phyloP scores from a whole-genome alignment of 768 basidiomycete species.

The Kwoniella pini region DNA sequence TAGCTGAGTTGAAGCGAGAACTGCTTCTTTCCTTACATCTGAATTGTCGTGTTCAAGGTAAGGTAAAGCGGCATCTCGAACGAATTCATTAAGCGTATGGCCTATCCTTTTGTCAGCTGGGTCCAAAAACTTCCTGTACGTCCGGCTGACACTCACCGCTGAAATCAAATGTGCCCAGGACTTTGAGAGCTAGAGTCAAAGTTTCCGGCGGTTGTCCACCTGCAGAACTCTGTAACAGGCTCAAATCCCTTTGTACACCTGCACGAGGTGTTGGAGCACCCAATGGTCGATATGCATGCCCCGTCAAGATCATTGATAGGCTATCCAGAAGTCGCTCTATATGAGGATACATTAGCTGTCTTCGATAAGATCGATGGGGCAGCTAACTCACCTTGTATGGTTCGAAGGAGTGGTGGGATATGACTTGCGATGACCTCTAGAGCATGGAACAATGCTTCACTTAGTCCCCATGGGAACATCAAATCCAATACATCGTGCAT shows the following conservation, averaged over 20 bases:
- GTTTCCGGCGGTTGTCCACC: constrained; percentile 16
- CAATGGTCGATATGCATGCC: constrained; percentile 80
- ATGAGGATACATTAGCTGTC: constrained; percentile 1
- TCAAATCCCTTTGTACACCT: constrained; percentile 29
- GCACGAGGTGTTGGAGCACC: constrained; percentile 73
- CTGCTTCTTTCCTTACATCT: constrained; percentile 85
- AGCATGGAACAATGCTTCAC: constrained; percentile 81
- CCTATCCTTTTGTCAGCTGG: constrained; percentile 58
- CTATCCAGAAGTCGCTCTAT: constrained; percentile 86
- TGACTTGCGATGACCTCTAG: constrained; percentile 78
- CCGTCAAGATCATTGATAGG: constrained; percentile 75
- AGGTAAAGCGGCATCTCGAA: constrained; percentile 83
- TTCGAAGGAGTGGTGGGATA: constrained; percentile 85
- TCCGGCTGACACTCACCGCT: constrained; percentile 62
- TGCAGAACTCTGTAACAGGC: constrained; percentile 22
- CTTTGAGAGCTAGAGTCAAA: constrained; percentile 73
- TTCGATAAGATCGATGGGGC: background rate
- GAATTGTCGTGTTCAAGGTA: constrained; percentile 90
- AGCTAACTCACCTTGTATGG: constrained; percentile 73
- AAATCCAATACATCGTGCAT: constrained; percentile 94
- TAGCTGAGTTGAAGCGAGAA: constrained; percentile 83
- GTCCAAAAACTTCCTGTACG: background rate
- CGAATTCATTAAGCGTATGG: constrained; percentile 92
- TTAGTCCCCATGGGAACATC: constrained; percentile 92
- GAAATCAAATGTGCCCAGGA: constrained; percentile 91